Percentiles rank a stretch among this genome's conserved stretches.
These are phyloP conservation scores for Leersia perrieri DNA, from an alignment of 176 grass and related monocot species.

Conservation along the genomic window DNA sequence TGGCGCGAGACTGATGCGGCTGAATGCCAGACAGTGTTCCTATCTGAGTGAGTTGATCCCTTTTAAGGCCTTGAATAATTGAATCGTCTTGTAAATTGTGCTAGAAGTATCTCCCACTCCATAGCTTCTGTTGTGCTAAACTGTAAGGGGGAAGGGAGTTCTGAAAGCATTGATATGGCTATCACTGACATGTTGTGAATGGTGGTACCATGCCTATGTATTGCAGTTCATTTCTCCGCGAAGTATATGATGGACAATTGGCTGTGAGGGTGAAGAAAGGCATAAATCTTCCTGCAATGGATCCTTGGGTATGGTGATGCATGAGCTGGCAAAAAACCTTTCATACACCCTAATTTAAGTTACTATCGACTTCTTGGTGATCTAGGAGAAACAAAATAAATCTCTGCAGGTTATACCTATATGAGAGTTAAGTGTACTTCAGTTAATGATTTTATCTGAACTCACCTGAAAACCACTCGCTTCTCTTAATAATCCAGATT, in stretches of 20 bases:
- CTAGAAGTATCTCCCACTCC: not conserved
- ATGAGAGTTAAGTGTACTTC: not conserved
- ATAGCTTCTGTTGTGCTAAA: not conserved
- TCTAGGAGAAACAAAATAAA: not conserved
- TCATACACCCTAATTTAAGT: not conserved
- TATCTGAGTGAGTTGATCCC: conserved; percentile 68
- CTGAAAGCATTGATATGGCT: not conserved
- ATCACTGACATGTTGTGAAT: not conserved
- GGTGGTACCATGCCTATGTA: not conserved
- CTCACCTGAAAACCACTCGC: not conserved
- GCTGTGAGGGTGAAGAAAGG: conserved; percentile 78
- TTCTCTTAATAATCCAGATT: not conserved
- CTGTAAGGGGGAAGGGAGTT: not conserved
- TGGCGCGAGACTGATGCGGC: conserved; percentile 83
- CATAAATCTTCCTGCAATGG: conserved; percentile 75
- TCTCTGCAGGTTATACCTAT: not conserved
- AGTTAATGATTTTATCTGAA: not conserved
- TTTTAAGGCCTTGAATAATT: not conserved
- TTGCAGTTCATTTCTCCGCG: conserved; percentile 77
- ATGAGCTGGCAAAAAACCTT: not conserved
- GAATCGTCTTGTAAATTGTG: not conserved
- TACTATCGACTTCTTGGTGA: not conserved
- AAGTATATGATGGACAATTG: conserved; percentile 86
- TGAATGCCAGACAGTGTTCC: conserved; percentile 81
- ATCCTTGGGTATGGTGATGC: conserved; percentile 82